Percentiles rank a stretch among this genome's conserved stretches.
Evolutionary conservation across 2,329 filamentous ascomycete genomes (phyloP).

Genomic region (Fusarium floridanum): DNA sequence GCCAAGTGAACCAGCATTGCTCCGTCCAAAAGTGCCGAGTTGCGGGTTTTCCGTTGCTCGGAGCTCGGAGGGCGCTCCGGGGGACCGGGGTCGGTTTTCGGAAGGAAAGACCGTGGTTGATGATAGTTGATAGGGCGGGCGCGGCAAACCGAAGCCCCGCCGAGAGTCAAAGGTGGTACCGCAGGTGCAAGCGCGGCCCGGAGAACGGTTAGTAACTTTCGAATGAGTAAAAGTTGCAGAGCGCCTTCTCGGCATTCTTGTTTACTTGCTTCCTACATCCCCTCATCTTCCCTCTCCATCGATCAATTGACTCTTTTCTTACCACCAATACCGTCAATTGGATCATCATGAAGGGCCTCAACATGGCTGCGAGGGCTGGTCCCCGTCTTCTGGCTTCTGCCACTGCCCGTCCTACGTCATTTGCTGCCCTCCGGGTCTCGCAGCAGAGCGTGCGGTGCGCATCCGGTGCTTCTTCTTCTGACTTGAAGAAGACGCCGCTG

Average conservation of each 20-base stretch:
- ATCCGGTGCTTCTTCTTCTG: slow-evolving; percentile 45
- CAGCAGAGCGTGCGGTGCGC: slow-evolving; percentile 46
- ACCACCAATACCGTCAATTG: slow-evolving; percentile 37
- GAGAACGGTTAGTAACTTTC: slow-evolving; percentile 21
- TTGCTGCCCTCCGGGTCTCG: slow-evolving; percentile 31
- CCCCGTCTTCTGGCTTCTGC: slow-evolving; percentile 44
- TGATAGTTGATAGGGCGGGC: slow-evolving; percentile 18
- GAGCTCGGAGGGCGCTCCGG: slow-evolving; percentile 40
- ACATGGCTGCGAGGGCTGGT: slow-evolving; percentile 48
- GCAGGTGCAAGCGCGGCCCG: slow-evolving; percentile 2
- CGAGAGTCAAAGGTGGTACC: slow-evolving; percentile 12
- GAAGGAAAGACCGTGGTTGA: slow-evolving; percentile 25
- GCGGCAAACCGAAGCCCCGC: slow-evolving; percentile 34
- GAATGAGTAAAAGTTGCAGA: slow-evolving; percentile 23
- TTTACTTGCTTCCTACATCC: slow-evolving; percentile 23
- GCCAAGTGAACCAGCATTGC: not conserved
- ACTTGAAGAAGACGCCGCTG: slow-evolving; percentile 75
- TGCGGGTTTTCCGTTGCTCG: slow-evolving; percentile 6
- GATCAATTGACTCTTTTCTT: slow-evolving; percentile 35
- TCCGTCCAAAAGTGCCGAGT: not conserved
- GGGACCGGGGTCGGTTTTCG: slow-evolving; percentile 40
- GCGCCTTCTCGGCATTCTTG: slow-evolving; percentile 16
- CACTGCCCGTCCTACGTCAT: slow-evolving; percentile 38
- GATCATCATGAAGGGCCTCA: slow-evolving; percentile 50
- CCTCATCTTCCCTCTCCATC: slow-evolving; percentile 13